Conservation (phyloP, 2,329 filamentous ascomycete genomes). For the Rutstroemia sydowiana region DNA sequence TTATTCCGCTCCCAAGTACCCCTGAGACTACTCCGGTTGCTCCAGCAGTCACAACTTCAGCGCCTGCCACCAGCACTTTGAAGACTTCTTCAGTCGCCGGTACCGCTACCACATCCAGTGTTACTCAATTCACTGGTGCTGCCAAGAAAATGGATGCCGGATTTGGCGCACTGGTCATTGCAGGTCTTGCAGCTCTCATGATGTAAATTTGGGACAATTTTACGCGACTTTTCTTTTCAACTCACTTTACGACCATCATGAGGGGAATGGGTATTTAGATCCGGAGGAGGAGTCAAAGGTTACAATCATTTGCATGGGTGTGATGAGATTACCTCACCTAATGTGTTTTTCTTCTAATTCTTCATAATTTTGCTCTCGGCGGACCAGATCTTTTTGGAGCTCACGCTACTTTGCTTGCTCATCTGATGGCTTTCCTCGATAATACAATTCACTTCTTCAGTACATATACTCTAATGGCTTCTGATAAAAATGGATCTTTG, state of each 20-base stretch:
- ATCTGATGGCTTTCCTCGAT: constrained; percentile 12
- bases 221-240: constrained; percentile 6
- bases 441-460: constrained; percentile 16
- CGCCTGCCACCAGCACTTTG: background rate
- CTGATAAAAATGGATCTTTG: constrained; percentile 7
- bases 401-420: constrained; percentile 15
- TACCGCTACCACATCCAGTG: constrained; percentile 8
- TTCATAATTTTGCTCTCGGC: background rate
- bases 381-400: constrained; percentile 17
- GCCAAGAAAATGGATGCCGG: constrained; percentile 17
- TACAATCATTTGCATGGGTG: constrained; percentile 17
- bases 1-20: no score
- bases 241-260: background rate
- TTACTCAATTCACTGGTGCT: constrained; percentile 16
- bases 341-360: constrained; percentile 9
- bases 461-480: constrained; percentile 15
- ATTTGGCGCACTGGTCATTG: constrained; percentile 19
- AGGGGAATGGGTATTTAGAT: constrained; percentile 11
- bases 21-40: constrained; percentile 15
- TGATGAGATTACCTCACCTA: background rate
- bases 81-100: background rate
- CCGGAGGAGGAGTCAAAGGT: constrained; percentile 11
- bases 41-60: background rate
- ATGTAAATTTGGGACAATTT: constrained; percentile 17
- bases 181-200: constrained; percentile 22